Evolutionary conservation across 805 yeast genomes (phyloP), one percentile per base, ranked within the genome.

Genomic region (Cyberlindnera mississippiensis): DNA sequence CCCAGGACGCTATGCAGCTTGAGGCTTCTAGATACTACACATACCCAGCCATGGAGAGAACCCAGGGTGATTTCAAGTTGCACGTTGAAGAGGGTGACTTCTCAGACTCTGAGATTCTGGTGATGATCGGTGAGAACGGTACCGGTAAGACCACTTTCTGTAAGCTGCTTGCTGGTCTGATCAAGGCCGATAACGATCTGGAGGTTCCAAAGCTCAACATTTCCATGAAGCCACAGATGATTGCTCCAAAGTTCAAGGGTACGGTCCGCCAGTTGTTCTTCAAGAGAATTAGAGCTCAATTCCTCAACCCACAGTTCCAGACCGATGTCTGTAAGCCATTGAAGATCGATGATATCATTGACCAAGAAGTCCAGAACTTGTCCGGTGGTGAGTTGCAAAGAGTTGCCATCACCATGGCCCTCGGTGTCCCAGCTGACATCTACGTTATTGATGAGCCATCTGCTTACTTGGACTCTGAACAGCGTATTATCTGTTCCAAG

Each of bases 361-460:
- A 93, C 68, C 96, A 93, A 67, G 98, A 93, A 70, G 99, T 93
- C 40, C 96, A 88, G 72, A 87, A 88, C 57, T 73, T 93, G 67
- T 90, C 97, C 37, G 99, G 99, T 73, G 99, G 99, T 81, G 99
- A 93, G 73, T 77, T 93, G 73, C 99, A 93, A 73, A 85, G 99
- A 75, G 99, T 93, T 47, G 99, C 99, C 51, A 91, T 93, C 68
- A 95, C 89, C 28, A 76, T 93, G 63, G 82, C 98, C 5, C 75
- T 93, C 46, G 99, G 99, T 78, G 71, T 83, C 38, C 86, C 86
- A 15, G 98, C 99, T 22, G 99, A 93, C 67, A 86, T 93, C 54
- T 93, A 93, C 65, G 77, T 93, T 64, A 93, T 93, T 56, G 99
- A 93, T 68, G 99, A 93, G 71, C 99, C 99, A 37, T 89, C 97